Evolutionary conservation across 257 asterid species (phyloP).

Genomic region (Craterostigma plantagineum): DNA sequence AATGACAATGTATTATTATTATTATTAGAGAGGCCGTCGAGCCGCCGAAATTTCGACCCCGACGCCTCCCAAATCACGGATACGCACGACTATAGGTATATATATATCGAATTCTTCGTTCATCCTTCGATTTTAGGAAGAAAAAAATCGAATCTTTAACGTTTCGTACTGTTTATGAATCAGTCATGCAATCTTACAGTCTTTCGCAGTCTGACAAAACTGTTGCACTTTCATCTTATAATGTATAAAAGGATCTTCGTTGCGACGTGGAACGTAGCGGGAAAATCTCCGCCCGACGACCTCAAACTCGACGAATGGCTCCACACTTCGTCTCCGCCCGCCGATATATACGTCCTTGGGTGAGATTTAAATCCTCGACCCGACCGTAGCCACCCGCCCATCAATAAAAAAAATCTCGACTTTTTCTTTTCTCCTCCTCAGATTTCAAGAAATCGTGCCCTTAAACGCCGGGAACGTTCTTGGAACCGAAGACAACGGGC

Average conservation of each 20-base stretch:
- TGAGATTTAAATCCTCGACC: no score
- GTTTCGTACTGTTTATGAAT: no score
- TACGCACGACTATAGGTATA: slow-evolving; percentile 50
- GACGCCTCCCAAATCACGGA: slow-evolving; percentile 61
- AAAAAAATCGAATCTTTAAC: no score
- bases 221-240: not conserved
- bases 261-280: slow-evolving; percentile 99
- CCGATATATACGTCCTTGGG: slow-evolving; percentile 96
- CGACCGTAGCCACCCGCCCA: no score
- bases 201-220: no score
- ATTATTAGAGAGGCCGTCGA: slow-evolving; percentile 33
- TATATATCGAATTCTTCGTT: not conserved
- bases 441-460: slow-evolving; percentile 99
- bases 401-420: no score
- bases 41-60: slow-evolving; percentile 29
- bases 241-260: slow-evolving; percentile 50
- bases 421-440: slow-evolving; percentile 9
- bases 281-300: slow-evolving; percentile 74
- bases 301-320: slow-evolving; percentile 89
- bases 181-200: no score
- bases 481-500: slow-evolving; percentile 94
- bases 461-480: slow-evolving; percentile 91
- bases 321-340: slow-evolving; percentile 92
- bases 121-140: no score
- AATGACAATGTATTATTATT: no score